These are phyloP conservation scores for Plantago coronopus DNA, from an alignment of 305 asterid species.

Conservation along the genomic window DNA sequence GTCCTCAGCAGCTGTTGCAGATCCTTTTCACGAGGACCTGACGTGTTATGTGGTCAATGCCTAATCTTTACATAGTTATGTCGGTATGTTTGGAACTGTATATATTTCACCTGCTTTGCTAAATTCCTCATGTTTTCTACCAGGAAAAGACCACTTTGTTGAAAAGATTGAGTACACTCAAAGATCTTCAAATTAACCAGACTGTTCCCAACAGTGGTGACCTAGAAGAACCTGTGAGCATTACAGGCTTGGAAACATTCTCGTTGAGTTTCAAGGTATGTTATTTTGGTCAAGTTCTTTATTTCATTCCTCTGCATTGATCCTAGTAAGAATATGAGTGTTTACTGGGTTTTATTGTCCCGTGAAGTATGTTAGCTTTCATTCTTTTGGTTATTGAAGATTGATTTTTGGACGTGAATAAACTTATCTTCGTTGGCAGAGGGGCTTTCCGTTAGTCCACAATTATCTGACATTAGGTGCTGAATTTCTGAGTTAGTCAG, in stretches of 20 bases:
- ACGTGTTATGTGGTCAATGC: constrained; percentile 89
- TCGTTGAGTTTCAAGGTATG: constrained; percentile 88
- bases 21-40: constrained; percentile 91
- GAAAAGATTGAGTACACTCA: constrained; percentile 81
- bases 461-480: no score
- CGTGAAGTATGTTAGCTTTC: no score
- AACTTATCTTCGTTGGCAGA: no score
- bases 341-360: background rate
- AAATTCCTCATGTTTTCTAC: constrained; percentile 23
- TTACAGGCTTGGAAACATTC: constrained; percentile 95
- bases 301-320: constrained; percentile 14
- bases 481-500: no score
- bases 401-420: no score
- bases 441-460: no score
- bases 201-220: constrained; percentile 47
- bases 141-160: constrained; percentile 85
- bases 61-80: constrained; percentile 16
- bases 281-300: constrained; percentile 5
- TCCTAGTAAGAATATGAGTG: constrained; percentile 3
- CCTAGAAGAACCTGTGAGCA: constrained; percentile 82
- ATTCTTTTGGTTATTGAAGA: no score
- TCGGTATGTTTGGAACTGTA: constrained; percentile 11
- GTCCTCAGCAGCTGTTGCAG: constrained; percentile 95
- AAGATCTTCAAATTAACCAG: constrained; percentile 71
- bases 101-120: constrained; percentile 24